A percentile compares a stretch with the other conserved stretches of the same genome.
Conservation (phyloP, 768 basidiomycete species). For the Kwoniella newhampshirensis region DNA sequence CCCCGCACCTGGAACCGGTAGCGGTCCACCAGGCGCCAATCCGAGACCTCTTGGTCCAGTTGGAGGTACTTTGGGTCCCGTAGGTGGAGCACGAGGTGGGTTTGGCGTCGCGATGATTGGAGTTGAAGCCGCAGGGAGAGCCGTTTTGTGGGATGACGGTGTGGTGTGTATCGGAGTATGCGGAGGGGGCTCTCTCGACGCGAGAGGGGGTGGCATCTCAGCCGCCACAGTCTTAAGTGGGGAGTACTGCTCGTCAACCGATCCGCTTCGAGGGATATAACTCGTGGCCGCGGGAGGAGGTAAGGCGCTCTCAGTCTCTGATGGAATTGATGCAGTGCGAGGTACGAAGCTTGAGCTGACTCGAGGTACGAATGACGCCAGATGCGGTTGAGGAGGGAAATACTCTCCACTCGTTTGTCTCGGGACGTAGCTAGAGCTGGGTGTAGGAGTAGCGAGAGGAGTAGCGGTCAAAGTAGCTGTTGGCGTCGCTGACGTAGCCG, state of each 20-base stretch:
- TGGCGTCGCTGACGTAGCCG: background rate
- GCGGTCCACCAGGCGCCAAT: slow-evolving; percentile 1
- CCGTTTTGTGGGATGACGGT: background rate
- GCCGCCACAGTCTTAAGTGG: background rate
- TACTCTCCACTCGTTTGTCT: slow-evolving; percentile 23
- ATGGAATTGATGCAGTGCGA: slow-evolving; percentile 3
- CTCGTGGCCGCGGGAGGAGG: background rate
- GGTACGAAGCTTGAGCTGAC: slow-evolving; percentile 16
- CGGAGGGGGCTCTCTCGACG: slow-evolving; percentile 12
- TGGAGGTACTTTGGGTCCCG: slow-evolving; percentile 34
- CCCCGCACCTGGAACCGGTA: background rate
- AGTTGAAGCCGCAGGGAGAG: background rate
- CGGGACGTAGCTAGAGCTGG: slow-evolving; percentile 19
- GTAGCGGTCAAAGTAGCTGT: slow-evolving; percentile 5
- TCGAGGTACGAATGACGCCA: slow-evolving; percentile 18
- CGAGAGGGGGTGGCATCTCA: slow-evolving; percentile 13
- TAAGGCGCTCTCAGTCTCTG: background rate
- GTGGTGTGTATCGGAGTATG: slow-evolving; percentile 6
- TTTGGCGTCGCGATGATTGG: slow-evolving; percentile 1
- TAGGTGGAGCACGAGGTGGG: slow-evolving; percentile 8
- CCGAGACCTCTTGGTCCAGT: slow-evolving; percentile 24
- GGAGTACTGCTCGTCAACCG: background rate
- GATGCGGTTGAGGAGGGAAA: slow-evolving; percentile 22
- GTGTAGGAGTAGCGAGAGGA: slow-evolving; percentile 8
- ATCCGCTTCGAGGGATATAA: slow-evolving; percentile 10